phyloP scores from a whole-genome alignment of 257 asterid genomes.

The Coffea canephora region DNA sequence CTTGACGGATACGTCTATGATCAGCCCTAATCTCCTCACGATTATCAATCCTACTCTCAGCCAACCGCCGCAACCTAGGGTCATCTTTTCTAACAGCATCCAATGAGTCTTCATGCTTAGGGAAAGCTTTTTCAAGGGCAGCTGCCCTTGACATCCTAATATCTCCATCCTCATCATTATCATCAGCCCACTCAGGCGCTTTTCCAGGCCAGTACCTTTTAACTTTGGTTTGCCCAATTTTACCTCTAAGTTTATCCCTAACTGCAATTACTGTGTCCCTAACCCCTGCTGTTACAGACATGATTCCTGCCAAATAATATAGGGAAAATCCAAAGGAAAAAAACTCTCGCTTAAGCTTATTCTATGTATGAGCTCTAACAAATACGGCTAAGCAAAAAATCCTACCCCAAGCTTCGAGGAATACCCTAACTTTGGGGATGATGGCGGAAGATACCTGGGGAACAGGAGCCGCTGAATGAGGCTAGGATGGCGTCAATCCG shows the following conservation, averaged over 20 bases:
- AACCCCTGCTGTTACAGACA: conserved; percentile 97
- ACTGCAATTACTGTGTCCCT: conserved; percentile 76
- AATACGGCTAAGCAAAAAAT: background rate
- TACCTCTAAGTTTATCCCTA: conserved; percentile 94
- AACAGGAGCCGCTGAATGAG: background rate
- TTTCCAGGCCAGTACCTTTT: conserved; percentile 97
- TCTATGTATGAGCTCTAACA: background rate
- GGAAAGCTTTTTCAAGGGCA: conserved; percentile 66
- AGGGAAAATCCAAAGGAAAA: background rate
- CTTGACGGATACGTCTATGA: conserved; percentile 88
- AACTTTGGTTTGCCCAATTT: conserved; percentile 90
- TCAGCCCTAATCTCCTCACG: conserved; percentile 86
- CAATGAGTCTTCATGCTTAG: conserved; percentile 37
- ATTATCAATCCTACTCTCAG: conserved; percentile 71
- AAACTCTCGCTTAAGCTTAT: background rate
- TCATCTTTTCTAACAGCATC: conserved; percentile 60
- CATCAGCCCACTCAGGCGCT: conserved; percentile 98
- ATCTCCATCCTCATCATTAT: conserved; percentile 71
- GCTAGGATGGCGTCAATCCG: background rate
- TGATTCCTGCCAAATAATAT: conserved; percentile 26
- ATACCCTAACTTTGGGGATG: background rate
- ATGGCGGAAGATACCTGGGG: background rate
- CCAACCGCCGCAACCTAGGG: conserved; percentile 82
- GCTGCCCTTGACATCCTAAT: conserved; percentile 52
- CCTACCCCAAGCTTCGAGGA: background rate